These are phyloP conservation scores for Spirogloea muscicola DNA, from an alignment of 139 green algal genomes.

Conservation along the genomic window DNA sequence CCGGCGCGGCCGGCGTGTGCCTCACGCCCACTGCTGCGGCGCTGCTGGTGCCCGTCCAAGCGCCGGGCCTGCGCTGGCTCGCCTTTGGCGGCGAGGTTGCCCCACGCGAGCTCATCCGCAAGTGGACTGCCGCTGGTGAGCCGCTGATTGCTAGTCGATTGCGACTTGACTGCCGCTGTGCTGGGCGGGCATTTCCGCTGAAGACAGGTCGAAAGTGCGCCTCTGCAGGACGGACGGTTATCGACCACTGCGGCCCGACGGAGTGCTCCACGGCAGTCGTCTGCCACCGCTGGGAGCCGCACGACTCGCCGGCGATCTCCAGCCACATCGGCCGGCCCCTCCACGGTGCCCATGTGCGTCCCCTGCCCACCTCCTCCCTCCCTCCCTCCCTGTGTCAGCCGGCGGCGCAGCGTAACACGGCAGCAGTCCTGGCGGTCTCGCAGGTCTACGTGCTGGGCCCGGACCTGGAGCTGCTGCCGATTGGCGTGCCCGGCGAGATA, in stretches of 20 bases:
- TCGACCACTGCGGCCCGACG: conserved; percentile 5
- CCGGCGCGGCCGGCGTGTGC: background rate
- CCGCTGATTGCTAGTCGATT: too few species aligned
- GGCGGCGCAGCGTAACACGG: too few species aligned
- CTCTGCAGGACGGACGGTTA: conserved; percentile 19
- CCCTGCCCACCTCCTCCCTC: too few species aligned
- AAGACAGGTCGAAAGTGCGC: too few species aligned
- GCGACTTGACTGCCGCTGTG: too few species aligned
- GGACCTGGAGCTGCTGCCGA: conserved; percentile 21
- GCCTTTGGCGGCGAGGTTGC: conserved; percentile 22
- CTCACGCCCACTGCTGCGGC: conserved; percentile 10
- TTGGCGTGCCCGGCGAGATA: conserved; percentile 24
- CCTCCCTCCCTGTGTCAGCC: too few species aligned
- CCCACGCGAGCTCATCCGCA: conserved; percentile 12
- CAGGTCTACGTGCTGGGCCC: conserved; percentile 30
- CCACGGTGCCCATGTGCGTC: conserved; percentile 23
- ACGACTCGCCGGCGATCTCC: conserved; percentile 9
- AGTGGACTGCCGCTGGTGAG: conserved; percentile 6
- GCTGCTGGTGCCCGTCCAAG: background rate
- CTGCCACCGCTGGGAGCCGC: conserved; percentile 16
- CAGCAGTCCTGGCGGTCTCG: too few species aligned
- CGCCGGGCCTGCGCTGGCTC: conserved; percentile 19
- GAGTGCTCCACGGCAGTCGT: conserved; percentile 18
- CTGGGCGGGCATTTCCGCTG: too few species aligned
- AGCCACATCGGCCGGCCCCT: conserved; percentile 24